A percentile compares a stretch with the other conserved stretches of the same genome.
Conservation (phyloP, 2,329 filamentous ascomycete genomes). For the Claviceps capensis region DNA sequence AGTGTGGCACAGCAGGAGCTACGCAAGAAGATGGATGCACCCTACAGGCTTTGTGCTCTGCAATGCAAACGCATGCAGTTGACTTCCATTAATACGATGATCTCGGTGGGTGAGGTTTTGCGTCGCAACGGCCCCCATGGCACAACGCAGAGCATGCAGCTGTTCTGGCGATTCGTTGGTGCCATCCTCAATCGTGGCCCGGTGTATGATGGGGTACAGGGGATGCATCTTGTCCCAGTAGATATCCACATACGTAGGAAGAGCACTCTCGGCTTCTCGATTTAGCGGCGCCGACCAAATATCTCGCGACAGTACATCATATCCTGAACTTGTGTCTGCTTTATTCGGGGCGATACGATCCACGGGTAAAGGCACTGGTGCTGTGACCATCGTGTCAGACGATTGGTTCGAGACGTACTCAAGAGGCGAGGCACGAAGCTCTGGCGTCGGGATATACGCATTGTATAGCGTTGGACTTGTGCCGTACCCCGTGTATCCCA, state of each 20-base stretch:
- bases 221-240: conserved; percentile 40
- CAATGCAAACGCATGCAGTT: conserved; percentile 37
- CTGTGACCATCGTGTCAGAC: conserved; percentile 35
- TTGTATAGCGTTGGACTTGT: conserved; percentile 19
- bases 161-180: conserved; percentile 18
- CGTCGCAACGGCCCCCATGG: conserved; percentile 44
- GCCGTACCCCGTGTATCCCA: conserved; percentile 22
- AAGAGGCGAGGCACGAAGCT: conserved; percentile 35
- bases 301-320: conserved; percentile 18
- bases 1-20: neutral
- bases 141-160: conserved; percentile 31
- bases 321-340: conserved; percentile 27
- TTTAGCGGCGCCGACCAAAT: conserved; percentile 21
- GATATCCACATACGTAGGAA: conserved; percentile 36
- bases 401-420: conserved; percentile 30
- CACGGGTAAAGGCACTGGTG: conserved; percentile 25
- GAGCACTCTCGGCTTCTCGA: conserved; percentile 25
- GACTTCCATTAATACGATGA: conserved; percentile 34
- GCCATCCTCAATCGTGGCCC: conserved; percentile 27
- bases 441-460: conserved; percentile 23
- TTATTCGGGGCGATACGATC: conserved; percentile 20
- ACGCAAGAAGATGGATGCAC: conserved; percentile 5
- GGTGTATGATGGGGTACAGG: conserved; percentile 37
- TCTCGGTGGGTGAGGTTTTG: conserved; percentile 35
- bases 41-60: conserved; percentile 37